phyloP scores from a whole-genome alignment of 2,329 filamentous ascomycete genomes.

The Ilyonectria robusta region DNA sequence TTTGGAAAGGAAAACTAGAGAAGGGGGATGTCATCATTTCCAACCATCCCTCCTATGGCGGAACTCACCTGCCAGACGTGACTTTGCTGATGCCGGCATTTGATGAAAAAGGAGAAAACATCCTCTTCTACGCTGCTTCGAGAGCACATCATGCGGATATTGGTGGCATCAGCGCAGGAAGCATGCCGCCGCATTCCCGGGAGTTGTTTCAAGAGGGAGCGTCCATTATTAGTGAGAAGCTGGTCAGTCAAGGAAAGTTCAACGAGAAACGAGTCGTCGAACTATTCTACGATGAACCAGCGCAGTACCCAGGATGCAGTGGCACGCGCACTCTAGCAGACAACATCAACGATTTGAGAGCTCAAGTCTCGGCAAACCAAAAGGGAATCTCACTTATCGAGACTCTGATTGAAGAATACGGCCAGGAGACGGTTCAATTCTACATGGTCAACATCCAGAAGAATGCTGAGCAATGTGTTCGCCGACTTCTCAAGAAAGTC shows the following conservation, averaged over 20 bases:
- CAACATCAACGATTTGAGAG: conserved; percentile 87
- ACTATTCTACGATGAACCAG: conserved; percentile 80
- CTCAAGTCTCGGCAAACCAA: conserved; percentile 87
- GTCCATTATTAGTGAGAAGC: conserved; percentile 75
- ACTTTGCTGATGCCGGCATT: conserved; percentile 87
- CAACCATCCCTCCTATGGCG: conserved; percentile 87
- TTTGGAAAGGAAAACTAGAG: conserved; percentile 83
- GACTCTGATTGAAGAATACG: conserved; percentile 82
- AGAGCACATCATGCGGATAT: conserved; percentile 90
- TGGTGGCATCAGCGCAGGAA: conserved; percentile 83
- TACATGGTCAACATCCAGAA: conserved; percentile 88
- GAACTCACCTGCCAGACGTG: conserved; percentile 86
- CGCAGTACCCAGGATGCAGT: conserved; percentile 81
- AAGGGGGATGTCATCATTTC: conserved; percentile 86
- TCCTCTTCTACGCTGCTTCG: conserved; percentile 86
- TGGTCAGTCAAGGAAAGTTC: conserved; percentile 83
- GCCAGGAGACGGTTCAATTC: conserved; percentile 82
- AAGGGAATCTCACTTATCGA: conserved; percentile 88
- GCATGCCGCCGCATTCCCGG: conserved; percentile 82
- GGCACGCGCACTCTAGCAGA: conserved; percentile 85
- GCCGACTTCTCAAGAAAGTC: conserved; percentile 79
- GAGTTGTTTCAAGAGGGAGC: conserved; percentile 75
- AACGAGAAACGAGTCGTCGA: conserved; percentile 83
- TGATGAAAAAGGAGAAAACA: conserved; percentile 73
- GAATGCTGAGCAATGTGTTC: conserved; percentile 83